Base-by-base conservation (phyloP, 805 yeast genomes). In the Kodamaea fukazawae region DNA sequence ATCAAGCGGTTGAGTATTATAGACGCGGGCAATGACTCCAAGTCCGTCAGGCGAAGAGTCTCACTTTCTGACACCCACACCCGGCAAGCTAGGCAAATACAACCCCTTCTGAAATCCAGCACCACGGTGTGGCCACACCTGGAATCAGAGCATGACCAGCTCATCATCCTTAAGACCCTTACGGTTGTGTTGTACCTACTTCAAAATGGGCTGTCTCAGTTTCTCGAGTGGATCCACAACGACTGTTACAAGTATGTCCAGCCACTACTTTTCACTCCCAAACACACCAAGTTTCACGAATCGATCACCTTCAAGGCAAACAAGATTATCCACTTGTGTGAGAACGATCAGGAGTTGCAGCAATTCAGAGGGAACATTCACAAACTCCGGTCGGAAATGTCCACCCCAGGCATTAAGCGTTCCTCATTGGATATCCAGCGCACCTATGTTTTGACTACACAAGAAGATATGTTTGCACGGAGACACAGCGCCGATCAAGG, bases 121-220 rank as follows among this genome's bases (percentile, higher is more conserved):
- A 31, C 40, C 14, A n/a, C 33, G 8, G 23, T 20, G 23, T 20
- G 23, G 23, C 23, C 23, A 7, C 34, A 29, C 13, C 11, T 31
- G 28, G 36, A 26, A 12, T 14, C 12, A 20, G 25, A 31, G 26
- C 17, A 11, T 20, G 12, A 7, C 3, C 20, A 36, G 37, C 37
- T 45, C 37, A 31, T 38, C 8, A 27, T 76, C 0, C 50, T 77
- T 38, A 80, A 79, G 51, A 67, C 78, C 2, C 53, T 79, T 12
- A 75, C 84, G 0, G 69, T 80, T 10, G 60, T 78, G 2, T 63
- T 73, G 23, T 79, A 75, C 43, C 49, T 78, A 25, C 46, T 78
- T 13, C 72, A 78, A 42, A 73, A 76, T 28, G 85, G 85, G 0
- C 75, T 83, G 0, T 54, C 52, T 18, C 74, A 65, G 12, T 78